phyloP scores from a whole-genome alignment of 371 early-diverging fungal species.

The Nematocida sp. region DNA sequence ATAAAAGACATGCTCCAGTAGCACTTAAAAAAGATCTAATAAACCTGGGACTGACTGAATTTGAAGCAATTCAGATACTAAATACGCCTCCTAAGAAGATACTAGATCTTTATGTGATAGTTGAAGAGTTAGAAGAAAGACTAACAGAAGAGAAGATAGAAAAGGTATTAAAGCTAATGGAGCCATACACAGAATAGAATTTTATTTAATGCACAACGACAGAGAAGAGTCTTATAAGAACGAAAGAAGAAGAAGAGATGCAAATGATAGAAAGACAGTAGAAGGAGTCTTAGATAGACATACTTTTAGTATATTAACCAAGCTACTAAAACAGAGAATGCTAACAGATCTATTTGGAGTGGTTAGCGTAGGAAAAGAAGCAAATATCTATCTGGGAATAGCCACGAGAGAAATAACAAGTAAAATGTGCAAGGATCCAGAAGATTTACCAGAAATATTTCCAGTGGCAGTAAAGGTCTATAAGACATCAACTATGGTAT shows the following conservation, averaged over 20 bases:
- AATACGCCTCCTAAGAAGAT: conserved; percentile 56
- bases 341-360: conserved; percentile 88
- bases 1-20: not conserved
- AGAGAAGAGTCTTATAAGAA: conserved; percentile 36
- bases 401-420: conserved; percentile 42
- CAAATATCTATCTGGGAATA: conserved; percentile 56
- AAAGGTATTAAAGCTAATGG: conserved; percentile 55
- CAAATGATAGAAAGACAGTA: conserved; percentile 86
- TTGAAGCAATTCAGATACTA: conserved; percentile 62
- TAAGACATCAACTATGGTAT: conserved; percentile 91
- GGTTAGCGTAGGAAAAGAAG: conserved; percentile 93
- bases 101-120: conserved; percentile 59
- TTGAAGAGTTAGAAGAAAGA: conserved; percentile 65
- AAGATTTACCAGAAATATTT: conserved; percentile 48
- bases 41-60: conserved; percentile 36
- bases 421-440: conserved; percentile 55
- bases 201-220: too few relatives aligned
- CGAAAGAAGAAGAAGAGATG: conserved; percentile 68
- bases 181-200: conserved; percentile 20
- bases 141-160: conserved; percentile 55
- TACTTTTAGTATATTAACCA: conserved; percentile 86
- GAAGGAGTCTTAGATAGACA: conserved; percentile 94
- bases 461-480: conserved; percentile 91
- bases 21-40: conserved; percentile 30
- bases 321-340: conserved; percentile 77